Conservation (phyloP, 345 rosid species). For the Xanthoceras sorbifolium region DNA sequence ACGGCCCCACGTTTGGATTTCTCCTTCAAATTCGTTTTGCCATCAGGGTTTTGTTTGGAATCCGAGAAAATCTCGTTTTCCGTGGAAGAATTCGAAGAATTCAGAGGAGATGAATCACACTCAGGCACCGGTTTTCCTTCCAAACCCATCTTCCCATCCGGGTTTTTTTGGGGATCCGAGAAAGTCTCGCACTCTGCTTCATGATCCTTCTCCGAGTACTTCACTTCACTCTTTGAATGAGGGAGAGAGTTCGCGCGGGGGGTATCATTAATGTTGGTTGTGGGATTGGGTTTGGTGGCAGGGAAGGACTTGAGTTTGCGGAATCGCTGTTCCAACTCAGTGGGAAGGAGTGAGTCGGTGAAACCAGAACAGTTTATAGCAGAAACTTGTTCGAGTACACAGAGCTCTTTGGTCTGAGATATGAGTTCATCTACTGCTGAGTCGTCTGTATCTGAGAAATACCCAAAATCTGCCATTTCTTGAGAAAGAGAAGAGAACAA, state of each 20-base stretch:
- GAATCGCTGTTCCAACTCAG: conserved; percentile 75
- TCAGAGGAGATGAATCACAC: conserved; percentile 16
- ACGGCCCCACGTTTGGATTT: conserved; percentile 26
- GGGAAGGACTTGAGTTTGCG: conserved; percentile 75
- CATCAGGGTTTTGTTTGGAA: conserved; percentile 20
- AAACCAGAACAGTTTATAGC: conserved; percentile 69
- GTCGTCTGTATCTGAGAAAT: conserved; percentile 74
- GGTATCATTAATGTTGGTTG: background rate
- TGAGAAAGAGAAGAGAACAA: background rate
- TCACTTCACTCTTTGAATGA: conserved; percentile 29
- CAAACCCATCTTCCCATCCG: conserved; percentile 16
- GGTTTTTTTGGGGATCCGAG: conserved; percentile 14
- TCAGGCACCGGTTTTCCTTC: conserved; percentile 13
- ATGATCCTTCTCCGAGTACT: too few relatives aligned
- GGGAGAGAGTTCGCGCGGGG: background rate
- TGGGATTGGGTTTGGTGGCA: conserved; percentile 25
- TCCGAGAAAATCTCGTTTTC: conserved; percentile 20
- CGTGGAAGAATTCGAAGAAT: conserved; percentile 17
- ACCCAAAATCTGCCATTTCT: conserved; percentile 64
- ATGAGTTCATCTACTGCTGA: conserved; percentile 74
- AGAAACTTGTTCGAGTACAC: conserved; percentile 70
- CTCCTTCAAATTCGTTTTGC: conserved; percentile 27
- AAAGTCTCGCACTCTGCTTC: background rate
- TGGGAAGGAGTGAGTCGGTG: conserved; percentile 55
- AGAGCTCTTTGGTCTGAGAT: conserved; percentile 68